Base-by-base conservation (phyloP, 192 early-diverging fungal genomes). In the Coemansia sp. region DNA sequence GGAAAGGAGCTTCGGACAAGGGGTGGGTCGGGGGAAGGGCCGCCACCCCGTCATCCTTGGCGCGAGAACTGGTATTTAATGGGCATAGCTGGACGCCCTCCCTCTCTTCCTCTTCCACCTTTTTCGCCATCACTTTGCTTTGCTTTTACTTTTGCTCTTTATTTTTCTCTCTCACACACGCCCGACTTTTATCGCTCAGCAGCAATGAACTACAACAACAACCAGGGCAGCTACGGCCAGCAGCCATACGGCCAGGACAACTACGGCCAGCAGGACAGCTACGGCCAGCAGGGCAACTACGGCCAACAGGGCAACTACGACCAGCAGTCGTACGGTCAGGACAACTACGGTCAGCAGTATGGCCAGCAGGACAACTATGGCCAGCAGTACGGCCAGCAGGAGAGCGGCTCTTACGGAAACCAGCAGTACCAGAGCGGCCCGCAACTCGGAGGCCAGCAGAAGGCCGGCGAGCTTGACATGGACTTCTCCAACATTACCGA, bases 251-350 rank as follows among this genome's bases (percentile, higher is more conserved):
- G 53, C 38, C 45, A 46, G 31, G 57, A 68, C 60, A 54, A 59
- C 67, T 46, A 68, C 39, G 58, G 59, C 37, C 49, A 54, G 4
- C 65, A 68, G 66, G 59, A 37, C 41, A 64, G 59, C 41, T 43
- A 56, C 24, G 31, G 67, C 64, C 42, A 70, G 47, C 9, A 41
- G 11, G 27, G 20, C 12, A 59, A 25, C 53, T 1, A 57, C 0
- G 25, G 25, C 37, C n/a, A n/a, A n/a, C n/a, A n/a, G n/a, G 6
- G 41, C 19, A 36, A 43, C 65, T 42, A 59, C 12, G 37, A 47
- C 17, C 51, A 69, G 37, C 43, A 35, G 37, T 35, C 11, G 14
- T 12, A 38, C 35, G 17, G 22, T 36, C 62, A 51, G 15, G 51
- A 19, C 6, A 37, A 5, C 57, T 47, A 65, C 11, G 53, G 43